phyloP scores from a whole-genome alignment of 2,329 filamentous ascomycete genomes.

The Neobulgaria alba region DNA sequence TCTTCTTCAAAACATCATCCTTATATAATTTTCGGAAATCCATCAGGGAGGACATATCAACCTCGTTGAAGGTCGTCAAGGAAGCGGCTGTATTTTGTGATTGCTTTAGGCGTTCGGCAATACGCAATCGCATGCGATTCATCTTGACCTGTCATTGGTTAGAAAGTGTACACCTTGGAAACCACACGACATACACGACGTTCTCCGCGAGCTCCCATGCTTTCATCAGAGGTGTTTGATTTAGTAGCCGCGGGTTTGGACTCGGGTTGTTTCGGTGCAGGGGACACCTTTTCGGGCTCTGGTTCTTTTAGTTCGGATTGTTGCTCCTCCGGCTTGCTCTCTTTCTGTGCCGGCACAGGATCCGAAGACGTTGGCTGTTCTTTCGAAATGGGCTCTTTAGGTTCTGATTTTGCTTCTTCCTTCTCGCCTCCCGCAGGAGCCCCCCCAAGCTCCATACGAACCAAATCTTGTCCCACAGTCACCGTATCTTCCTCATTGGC shows the following conservation, averaged over 20 bases:
- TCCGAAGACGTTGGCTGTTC: slow-evolving; percentile 46
- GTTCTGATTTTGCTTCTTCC: slow-evolving; percentile 43
- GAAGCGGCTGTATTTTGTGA: slow-evolving; percentile 98
- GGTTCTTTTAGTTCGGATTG: slow-evolving; percentile 26
- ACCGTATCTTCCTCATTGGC: slow-evolving; percentile 94
- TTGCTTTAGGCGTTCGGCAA: slow-evolving; percentile 96
- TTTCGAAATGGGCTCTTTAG: slow-evolving; percentile 50
- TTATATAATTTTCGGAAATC: slow-evolving; percentile 97
- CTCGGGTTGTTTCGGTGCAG: slow-evolving; percentile 30
- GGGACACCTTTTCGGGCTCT: slow-evolving; percentile 31
- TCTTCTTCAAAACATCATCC: slow-evolving; percentile 92
- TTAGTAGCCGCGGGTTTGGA: slow-evolving; percentile 27
- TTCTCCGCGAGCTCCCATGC: slow-evolving; percentile 72
- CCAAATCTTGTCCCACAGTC: slow-evolving; percentile 82
- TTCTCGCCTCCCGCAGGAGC: slow-evolving; percentile 44
- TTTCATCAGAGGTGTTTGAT: slow-evolving; percentile 30
- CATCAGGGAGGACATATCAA: slow-evolving; percentile 97
- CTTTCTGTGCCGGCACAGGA: slow-evolving; percentile 27
- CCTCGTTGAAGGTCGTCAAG: slow-evolving; percentile 96
- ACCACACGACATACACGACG: slow-evolving; percentile 56
- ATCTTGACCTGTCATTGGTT: slow-evolving; percentile 72
- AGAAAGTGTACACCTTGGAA: slow-evolving; percentile 12
- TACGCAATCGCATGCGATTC: slow-evolving; percentile 98
- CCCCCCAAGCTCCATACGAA: slow-evolving; percentile 75
- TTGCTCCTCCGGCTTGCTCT: slow-evolving; percentile 23